Base-by-base conservation (phyloP, 2,329 filamentous ascomycete species). In the Cladosporium oxysporum region DNA sequence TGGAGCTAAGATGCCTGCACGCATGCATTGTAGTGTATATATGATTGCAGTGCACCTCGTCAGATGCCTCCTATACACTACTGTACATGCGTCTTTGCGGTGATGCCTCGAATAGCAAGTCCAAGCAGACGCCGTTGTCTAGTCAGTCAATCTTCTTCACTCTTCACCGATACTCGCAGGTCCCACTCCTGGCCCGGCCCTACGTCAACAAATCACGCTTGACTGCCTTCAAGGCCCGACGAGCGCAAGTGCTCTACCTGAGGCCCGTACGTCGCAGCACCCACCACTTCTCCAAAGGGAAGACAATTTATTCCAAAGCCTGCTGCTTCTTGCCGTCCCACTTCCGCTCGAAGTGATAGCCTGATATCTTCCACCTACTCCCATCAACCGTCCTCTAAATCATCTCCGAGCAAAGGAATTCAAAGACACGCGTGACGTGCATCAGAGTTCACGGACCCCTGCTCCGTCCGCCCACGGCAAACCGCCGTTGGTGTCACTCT, bases 261-360 rank as follows among this genome's bases (percentile, higher is more conserved):
- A 60, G 44, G 44, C 59, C 59, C 47, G 31, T 33, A 50, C 44
- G 44, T 47, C 31, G 52, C 52, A 55, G 59, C 59, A 62, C 59
- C 59, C 44, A 62, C 59, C 59, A 62, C 44, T 47, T 23, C 31
- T 52, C 35, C 21, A 31, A 18, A 10, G 31, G 59, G 31, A 62
- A 41, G 52, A 18, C 57, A 47, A n/a, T 59, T 58, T 41, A 41
- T 58, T 31, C 37, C 10, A 31, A 28, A 29, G n/a, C 28, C 58
- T 23, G 12, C 28, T 44, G 12, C 28, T 44, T 33, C 47, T 31
- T 41, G 44, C 31, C 47, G 29, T 59, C 35, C 23, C 37, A n/a
- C 33, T 41, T 8, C 55, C 6, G 14, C 29, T 26, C 18, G 3
- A 26, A n/a, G 18, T 44, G 8, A 41, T 10, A 35, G 33, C 33